phyloP scores from a whole-genome alignment of 2,329 filamentous ascomycete genomes.

The Stachybotrys chartarum region DNA sequence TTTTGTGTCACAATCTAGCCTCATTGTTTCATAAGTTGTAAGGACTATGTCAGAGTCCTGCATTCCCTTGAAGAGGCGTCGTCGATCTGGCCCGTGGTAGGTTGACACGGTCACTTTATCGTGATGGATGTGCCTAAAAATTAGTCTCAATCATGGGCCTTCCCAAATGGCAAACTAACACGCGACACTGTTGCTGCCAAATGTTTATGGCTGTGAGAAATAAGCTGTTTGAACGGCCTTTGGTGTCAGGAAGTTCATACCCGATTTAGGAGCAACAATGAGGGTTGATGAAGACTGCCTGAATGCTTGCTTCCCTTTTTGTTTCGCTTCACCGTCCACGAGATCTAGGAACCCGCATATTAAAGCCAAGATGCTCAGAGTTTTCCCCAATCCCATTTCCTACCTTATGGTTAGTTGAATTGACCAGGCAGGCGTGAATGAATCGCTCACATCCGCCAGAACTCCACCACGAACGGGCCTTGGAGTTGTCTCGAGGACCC shows the following conservation, averaged over 20 bases:
- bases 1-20: slow-evolving; percentile 12
- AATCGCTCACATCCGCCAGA: slow-evolving; percentile 19
- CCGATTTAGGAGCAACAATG: too few relatives aligned
- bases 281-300: too few relatives aligned
- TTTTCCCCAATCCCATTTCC: slow-evolving; percentile 27
- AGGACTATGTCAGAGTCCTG: slow-evolving; percentile 15
- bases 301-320: too few relatives aligned
- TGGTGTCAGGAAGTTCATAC: not conserved
- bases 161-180: too few relatives aligned
- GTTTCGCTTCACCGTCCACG: not conserved
- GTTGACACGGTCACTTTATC: slow-evolving; percentile 7
- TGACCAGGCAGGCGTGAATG: not conserved
- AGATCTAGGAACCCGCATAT: slow-evolving; percentile 12
- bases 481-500: slow-evolving; percentile 2
- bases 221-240: not conserved
- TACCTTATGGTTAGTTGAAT: not conserved
- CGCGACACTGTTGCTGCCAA: not conserved
- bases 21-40: slow-evolving; percentile 27
- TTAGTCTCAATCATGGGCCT: too few relatives aligned
- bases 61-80: not conserved
- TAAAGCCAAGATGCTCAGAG: slow-evolving; percentile 17
- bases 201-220: not conserved
- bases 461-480: slow-evolving; percentile 17
- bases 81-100: not conserved
- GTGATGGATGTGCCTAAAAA: not conserved